A percentile compares a stretch with the other conserved stretches of the same genome.
Conservation (phyloP, 1,284 basidiomycete genomes). For the Ustilago curta region DNA sequence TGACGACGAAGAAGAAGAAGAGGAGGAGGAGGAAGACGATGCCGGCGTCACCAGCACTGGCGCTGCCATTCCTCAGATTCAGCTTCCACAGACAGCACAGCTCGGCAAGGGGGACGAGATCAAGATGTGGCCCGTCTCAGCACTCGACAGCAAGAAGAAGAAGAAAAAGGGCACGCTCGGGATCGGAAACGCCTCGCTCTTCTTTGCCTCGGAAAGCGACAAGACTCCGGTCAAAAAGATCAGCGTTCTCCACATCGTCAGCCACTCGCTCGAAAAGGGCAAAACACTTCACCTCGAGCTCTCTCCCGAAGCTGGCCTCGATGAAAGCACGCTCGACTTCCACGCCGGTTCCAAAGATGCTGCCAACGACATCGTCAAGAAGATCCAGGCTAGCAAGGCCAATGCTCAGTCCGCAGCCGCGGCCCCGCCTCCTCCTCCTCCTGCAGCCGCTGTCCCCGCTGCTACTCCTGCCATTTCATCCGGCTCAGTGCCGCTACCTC, state of each 20-base stretch:
- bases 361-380: conserved; percentile 59
- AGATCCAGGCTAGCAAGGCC: conserved; percentile 60
- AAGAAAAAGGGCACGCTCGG: conserved; percentile 68
- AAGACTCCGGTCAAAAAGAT: conserved; percentile 67
- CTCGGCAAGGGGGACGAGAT: conserved; percentile 64
- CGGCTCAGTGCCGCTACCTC: conserved; percentile 31
- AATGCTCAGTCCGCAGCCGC: conserved; percentile 41
- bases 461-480: conserved; percentile 25
- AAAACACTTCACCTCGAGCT: conserved; percentile 64
- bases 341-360: conserved; percentile 63
- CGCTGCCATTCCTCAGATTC: conserved; percentile 53
- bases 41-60: conserved; percentile 19
- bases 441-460: conserved; percentile 13
- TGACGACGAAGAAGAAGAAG: conserved; percentile 47
- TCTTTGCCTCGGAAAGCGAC: conserved; percentile 68
- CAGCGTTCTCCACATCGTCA: conserved; percentile 56
- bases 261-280: conserved; percentile 61
- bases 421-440: conserved; percentile 8
- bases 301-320: conserved; percentile 47
- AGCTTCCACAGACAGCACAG: conserved; percentile 38
- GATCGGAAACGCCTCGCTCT: conserved; percentile 66
- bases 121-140: conserved; percentile 68
- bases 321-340: conserved; percentile 54
- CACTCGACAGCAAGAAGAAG: conserved; percentile 65
- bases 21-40: conserved; percentile 52